Evolutionary conservation across 1,284 basidiomycete genomes (phyloP), one percentile per base, ranked within the genome.

Genomic region (Puccinia coronata): DNA sequence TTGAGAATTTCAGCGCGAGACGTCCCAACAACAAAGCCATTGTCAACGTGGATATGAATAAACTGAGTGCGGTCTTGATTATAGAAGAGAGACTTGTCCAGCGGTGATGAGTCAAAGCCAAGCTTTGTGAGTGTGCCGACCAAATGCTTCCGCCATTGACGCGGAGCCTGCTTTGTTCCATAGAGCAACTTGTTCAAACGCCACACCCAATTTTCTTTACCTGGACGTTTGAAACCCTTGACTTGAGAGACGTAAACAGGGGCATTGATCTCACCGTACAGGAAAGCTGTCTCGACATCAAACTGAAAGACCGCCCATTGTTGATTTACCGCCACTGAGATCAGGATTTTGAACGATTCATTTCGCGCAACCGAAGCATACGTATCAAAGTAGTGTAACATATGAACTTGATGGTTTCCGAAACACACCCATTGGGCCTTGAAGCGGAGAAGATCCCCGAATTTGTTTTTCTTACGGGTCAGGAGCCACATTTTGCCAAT

Each of bases 391-490:
- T 43, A 43, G 43, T 43, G 43, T 16, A 43, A 43, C 43, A 43
- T 43, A 43, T 18, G 57, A 75, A 31, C 34, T 25, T 69, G 28
- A 57, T 69, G 63, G 36, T 69, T 79, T 0, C 76, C 49, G 59
- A 79, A 70, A 70, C 49, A 55, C 9, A 78, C 76, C 76, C 63
- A 78, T 2, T 65, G 23, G 8, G 76, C 61, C 39, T 78, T 78
- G 65, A 57, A 47, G 28, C 55, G 57, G 0, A 39, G 14, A 9
- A 63, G 18, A 9, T 49, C 28, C 5, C 67, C 55, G 23, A 59
- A 71, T 36, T 61, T 28, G 34, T 71, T 51, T 23, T 69, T 72
- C 41, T 80, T 80, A 12, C n/a, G 14, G 1, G 18, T 31, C 0
- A 73, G 18, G 55, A 53, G 23, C 76, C 76, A 70, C 65, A 70